Percentiles rank a stretch among this genome's conserved stretches.
Evolutionary conservation across 2,329 filamentous ascomycete genomes (phyloP).

Genomic region (Rhinocladiella similis): DNA sequence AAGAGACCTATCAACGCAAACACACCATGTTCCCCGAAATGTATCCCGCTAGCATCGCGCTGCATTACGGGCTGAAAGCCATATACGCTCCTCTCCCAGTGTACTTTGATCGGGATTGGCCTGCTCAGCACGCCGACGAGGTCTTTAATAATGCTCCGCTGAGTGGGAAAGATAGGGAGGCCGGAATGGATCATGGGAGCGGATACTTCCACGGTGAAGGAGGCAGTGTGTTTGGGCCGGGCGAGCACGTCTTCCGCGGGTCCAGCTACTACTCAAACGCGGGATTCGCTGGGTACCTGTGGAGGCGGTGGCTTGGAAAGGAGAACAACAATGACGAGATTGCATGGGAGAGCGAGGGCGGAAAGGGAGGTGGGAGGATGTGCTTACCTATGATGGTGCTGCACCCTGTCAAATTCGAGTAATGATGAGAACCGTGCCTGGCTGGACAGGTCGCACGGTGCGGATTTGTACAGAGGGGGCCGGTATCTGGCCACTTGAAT

Average conservation of each 20-base stretch:
- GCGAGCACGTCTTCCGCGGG: constrained; percentile 55
- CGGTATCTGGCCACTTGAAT: too few species aligned
- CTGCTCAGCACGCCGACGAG: constrained; percentile 53
- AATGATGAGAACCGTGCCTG: constrained; percentile 1
- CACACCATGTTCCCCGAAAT: constrained; percentile 79
- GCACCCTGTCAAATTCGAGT: constrained; percentile 29
- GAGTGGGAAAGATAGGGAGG: constrained; percentile 52
- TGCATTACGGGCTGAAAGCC: constrained; percentile 77
- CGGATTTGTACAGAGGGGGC: too few species aligned
- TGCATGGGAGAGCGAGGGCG: constrained; percentile 19
- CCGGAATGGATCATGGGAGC: constrained; percentile 39
- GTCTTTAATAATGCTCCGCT: constrained; percentile 56
- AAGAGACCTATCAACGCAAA: constrained; percentile 66
- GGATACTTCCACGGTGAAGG: constrained; percentile 34
- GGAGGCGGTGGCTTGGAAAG: constrained; percentile 55
- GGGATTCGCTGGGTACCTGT: constrained; percentile 54
- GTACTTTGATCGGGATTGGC: constrained; percentile 58
- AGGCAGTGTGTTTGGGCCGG: constrained; percentile 52
- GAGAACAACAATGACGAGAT: constrained; percentile 27
- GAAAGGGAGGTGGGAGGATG: constrained; percentile 26
- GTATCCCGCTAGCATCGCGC: constrained; percentile 69
- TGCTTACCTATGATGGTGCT: constrained; percentile 32
- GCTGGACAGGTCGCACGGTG: too few species aligned
- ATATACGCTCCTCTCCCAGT: constrained; percentile 64
- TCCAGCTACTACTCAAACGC: constrained; percentile 57